Evolutionary conservation across 345 rosid genomes (phyloP).

Genomic region (Cardiospermum halicacabum): DNA sequence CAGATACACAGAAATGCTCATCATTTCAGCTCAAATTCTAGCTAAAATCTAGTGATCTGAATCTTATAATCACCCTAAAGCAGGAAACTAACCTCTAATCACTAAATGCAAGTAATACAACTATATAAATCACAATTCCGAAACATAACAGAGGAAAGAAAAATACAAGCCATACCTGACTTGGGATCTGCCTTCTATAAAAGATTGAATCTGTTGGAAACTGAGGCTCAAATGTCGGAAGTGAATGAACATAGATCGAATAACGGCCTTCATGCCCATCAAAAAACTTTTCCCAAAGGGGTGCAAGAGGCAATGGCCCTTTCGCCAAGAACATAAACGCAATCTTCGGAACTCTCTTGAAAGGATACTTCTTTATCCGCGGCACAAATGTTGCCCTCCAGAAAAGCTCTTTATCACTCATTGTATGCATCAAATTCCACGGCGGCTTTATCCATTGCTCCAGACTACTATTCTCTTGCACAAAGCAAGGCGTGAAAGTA

Average conservation of each 20-base stretch:
- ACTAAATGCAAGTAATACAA: background rate
- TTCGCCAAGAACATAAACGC: slow-evolving; percentile 95
- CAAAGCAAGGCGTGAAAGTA: slow-evolving; percentile 44
- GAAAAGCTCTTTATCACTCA: slow-evolving; percentile 71
- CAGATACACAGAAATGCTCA: background rate
- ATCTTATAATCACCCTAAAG: background rate
- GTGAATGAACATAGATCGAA: slow-evolving; percentile 77
- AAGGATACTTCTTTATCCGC: slow-evolving; percentile 57
- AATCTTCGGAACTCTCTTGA: slow-evolving; percentile 70
- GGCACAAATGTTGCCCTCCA: slow-evolving; percentile 92
- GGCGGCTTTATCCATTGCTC: slow-evolving; percentile 64
- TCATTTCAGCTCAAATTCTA: background rate
- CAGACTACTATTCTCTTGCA: slow-evolving; percentile 32
- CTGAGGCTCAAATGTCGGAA: slow-evolving; percentile 58
- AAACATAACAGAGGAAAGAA: background rate
- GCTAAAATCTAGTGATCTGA: background rate
- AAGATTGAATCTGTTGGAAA: slow-evolving; percentile 62
- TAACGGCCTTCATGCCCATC: slow-evolving; percentile 70
- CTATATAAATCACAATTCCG: background rate
- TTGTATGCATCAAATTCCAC: slow-evolving; percentile 49
- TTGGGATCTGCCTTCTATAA: slow-evolving; percentile 72
- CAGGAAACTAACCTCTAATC: background rate
- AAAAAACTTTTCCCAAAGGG: slow-evolving; percentile 91
- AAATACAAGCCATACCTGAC: slow-evolving; percentile 53
- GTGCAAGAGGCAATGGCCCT: slow-evolving; percentile 85